phyloP scores from a whole-genome alignment of 768 basidiomycete species.

The Mrakia hoshinonis region DNA sequence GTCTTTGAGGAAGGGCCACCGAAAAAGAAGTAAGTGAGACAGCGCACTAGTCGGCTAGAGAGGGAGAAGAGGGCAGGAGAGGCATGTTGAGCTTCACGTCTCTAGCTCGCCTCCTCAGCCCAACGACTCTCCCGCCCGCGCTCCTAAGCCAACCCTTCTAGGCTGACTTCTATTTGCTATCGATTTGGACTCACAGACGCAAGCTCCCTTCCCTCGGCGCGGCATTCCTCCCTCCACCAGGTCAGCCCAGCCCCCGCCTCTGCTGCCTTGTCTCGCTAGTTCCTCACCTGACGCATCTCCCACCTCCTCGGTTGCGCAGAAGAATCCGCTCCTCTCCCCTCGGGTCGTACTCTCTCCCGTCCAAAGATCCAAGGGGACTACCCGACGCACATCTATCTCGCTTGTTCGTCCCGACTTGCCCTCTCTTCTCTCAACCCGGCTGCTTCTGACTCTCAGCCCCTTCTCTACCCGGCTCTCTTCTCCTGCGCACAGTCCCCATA shows the following conservation, averaged over 20 bases:
- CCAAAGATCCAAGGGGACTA: slow-evolving; percentile 23
- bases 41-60: not conserved
- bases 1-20: not conserved
- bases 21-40: not conserved
- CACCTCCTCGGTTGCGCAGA: not conserved
- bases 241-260: not conserved
- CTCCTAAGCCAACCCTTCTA: not conserved
- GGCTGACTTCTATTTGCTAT: no score
- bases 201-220: not conserved
- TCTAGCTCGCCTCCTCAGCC: not conserved
- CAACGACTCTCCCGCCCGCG: not conserved
- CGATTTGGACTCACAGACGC: slow-evolving; percentile 7
- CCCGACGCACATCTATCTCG: slow-evolving; percentile 18
- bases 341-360: slow-evolving; percentile 4
- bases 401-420: not conserved
- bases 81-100: not conserved
- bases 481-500: slow-evolving; percentile 1
- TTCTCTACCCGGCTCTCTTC: not conserved
- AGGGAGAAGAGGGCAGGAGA: not conserved
- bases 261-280: not conserved
- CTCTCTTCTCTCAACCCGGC: not conserved
- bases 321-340: not conserved
- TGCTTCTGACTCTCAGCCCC: no score
- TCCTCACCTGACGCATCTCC: not conserved
- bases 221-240: not conserved